Evolutionary conservation across 164 flowering plant species (phyloP).

Genomic region (Kalanchoe fedtschenkoi): DNA sequence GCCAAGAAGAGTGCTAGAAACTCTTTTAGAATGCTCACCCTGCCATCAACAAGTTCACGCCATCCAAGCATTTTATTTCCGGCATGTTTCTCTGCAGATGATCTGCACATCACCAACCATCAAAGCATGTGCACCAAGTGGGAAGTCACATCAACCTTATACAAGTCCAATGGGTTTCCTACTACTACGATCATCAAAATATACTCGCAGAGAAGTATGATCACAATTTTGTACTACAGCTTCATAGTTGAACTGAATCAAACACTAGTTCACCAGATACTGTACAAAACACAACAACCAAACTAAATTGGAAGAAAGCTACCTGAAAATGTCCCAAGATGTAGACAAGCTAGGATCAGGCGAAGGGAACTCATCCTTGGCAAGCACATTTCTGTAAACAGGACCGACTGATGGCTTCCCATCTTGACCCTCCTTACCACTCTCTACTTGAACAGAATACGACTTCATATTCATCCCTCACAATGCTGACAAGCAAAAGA

Average conservation of each 20-base stretch:
- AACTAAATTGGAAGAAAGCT: background rate
- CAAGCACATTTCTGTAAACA: constrained; percentile 50
- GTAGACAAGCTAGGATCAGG: constrained; percentile 28
- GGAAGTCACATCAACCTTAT: background rate
- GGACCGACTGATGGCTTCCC: constrained; percentile 86
- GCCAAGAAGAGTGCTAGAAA: background rate
- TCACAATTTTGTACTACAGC: too few species aligned
- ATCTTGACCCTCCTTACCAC: constrained; percentile 58
- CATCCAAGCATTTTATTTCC: constrained; percentile 83
- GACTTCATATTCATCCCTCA: constrained; percentile 26
- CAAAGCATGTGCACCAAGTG: background rate
- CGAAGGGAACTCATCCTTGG: constrained; percentile 50
- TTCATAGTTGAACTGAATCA: background rate
- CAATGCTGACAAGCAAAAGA: constrained; percentile 3
- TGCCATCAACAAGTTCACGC: constrained; percentile 54
- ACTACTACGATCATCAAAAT: background rate
- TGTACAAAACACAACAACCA: background rate
- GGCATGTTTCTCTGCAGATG: constrained; percentile 47
- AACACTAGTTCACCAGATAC: background rate
- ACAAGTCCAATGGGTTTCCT: background rate
- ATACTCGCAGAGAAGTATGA: too few species aligned
- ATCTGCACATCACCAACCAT: constrained; percentile 28
- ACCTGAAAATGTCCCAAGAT: constrained; percentile 86
- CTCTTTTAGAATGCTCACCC: constrained; percentile 31
- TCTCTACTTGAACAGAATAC: constrained; percentile 56